Base-by-base conservation (phyloP, 2,329 filamentous ascomycete species). In the Phialophora chinensis region DNA sequence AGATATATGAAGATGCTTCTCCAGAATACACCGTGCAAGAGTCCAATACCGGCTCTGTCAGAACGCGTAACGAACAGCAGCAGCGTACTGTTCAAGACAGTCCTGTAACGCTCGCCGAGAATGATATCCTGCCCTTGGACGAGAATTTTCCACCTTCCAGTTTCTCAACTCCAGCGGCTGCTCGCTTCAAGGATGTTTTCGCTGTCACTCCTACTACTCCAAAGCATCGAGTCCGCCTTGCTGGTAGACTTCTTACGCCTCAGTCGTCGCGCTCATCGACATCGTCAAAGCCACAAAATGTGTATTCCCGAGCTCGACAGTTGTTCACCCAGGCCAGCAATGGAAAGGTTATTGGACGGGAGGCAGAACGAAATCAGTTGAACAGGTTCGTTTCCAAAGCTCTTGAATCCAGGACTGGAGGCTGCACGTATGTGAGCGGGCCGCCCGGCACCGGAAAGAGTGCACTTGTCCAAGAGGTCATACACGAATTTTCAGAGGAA, bases 371-470 rank as follows among this genome's bases (percentile, higher is more conserved):
- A 82, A 81, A 84, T 14, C 88, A 93, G 70, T 81, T 98, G 38
- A 81, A 82, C 12, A 78, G 75, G 0, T 97, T 97, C 75, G 84
- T 97, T 59, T 81, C 86, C 47, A 84, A 85, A 59, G 87, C 88
- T 72, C 81, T 89, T 4, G 82, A 85, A 8, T 78, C 86, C 20
- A 83, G 82, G 11, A 86, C 85, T 2, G 88, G 89, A 61, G 93
- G 93, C 61, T 98, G 94, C 75, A 85, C 97, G 60, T 99, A 99
- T 76, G 90, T 99, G 72, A 97, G 93, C 73, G 95, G 95, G 0
- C 95, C 95, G 3, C 95, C 95, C 1, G 95, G 95, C 11, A 99
- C 95, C 0, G 95, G 95, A 62, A 99, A 99, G 81, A 98, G 93
- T 77, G 95, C 95, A 33, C 90, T 98, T 83, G 88, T 98, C 68